Conservation (phyloP, 1,284 basidiomycete species). For the Thelephora terrestris region DNA sequence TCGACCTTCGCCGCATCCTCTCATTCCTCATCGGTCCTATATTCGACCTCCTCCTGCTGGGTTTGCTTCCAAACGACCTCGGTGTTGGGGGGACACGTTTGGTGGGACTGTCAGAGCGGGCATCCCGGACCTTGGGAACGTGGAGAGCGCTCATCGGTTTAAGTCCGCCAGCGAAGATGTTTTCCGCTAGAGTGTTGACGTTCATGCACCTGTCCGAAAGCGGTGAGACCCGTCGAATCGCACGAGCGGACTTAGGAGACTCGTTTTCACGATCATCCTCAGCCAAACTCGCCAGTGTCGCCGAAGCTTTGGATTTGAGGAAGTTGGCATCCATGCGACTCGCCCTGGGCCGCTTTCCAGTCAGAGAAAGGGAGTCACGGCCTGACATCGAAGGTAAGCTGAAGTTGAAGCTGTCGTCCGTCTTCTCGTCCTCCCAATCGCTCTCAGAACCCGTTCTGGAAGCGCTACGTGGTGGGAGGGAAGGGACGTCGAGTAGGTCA, state of each 20-base stretch:
- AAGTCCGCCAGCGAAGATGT: slow-evolving; percentile 16
- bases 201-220: slow-evolving; percentile 59
- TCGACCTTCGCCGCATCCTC: slow-evolving; percentile 62
- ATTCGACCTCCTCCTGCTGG: slow-evolving; percentile 54
- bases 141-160: slow-evolving; percentile 16
- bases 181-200: slow-evolving; percentile 19
- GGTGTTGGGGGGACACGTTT: slow-evolving; percentile 38
- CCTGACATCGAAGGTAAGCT: slow-evolving; percentile 28
- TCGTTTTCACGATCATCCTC: slow-evolving; percentile 56
- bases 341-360: slow-evolving; percentile 38
- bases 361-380: slow-evolving; percentile 10
- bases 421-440: slow-evolving; percentile 83
- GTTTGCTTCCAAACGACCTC: slow-evolving; percentile 26
- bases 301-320: slow-evolving; percentile 41
- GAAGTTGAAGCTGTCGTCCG: slow-evolving; percentile 57
- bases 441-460: slow-evolving; percentile 50
- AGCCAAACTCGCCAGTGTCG: slow-evolving; percentile 50
- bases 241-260: slow-evolving; percentile 2
- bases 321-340: slow-evolving; percentile 61
- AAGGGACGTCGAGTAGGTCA: slow-evolving; percentile 24
- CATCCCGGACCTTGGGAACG: slow-evolving; percentile 28
- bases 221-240: slow-evolving; percentile 27
- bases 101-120: slow-evolving; percentile 33
- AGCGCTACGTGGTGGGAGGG: neutral
- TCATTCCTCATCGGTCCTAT: slow-evolving; percentile 63